Evolutionary conservation across 2,329 filamentous ascomycete species (phyloP), one percentile per base, ranked within the genome.

Genomic region (Penicillium sp.): DNA sequence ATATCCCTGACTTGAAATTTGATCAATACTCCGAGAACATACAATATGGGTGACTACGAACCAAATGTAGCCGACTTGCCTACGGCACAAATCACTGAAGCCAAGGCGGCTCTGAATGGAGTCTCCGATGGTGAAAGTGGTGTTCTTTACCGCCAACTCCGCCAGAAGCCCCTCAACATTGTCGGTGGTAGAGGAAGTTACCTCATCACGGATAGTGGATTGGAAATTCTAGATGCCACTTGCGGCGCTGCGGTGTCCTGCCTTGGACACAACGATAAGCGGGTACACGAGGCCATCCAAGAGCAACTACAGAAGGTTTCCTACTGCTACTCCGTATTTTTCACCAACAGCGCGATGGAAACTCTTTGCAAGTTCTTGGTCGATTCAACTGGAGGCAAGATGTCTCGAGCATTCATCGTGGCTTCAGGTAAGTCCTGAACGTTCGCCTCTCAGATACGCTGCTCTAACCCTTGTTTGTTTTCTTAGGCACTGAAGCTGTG

Each of bases 231-330:
- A 11, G 90, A 93, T 70, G 87, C 85, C 2, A 88, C 86, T 44
- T 83, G 86, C 33, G 90, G 90, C 11, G 87, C 90, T 2, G 88
- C 87, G 25, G 89, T 92, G 2, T 80, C 85, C n/a, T 87, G 85
- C 67, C 77, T 93, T 7, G 90, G 90, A 4, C 86, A 91, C 65
- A 85, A 83, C 31, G 82, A 87, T 50, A 64, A 77, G 31, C 80
- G 86, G 35, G 84, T 92, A 5, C 78, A 80, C 21, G 75, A 81
- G 2, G 89, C 87, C 1, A 81, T 90, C 29, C 69, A 76, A 4
- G 65, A 78, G 16, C 88, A 91, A 64, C 75, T 88, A 59, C 76
- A 81, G 45, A 75, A 83, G 21, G 77, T 87, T 1, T 74, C 79
- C 0, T 89, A 88, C 53, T 81, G 82, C 23, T 78, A 84, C 44